Evolutionary conservation across 257 asterid genomes (phyloP).

Genomic region (Solanum bulbocastanum): DNA sequence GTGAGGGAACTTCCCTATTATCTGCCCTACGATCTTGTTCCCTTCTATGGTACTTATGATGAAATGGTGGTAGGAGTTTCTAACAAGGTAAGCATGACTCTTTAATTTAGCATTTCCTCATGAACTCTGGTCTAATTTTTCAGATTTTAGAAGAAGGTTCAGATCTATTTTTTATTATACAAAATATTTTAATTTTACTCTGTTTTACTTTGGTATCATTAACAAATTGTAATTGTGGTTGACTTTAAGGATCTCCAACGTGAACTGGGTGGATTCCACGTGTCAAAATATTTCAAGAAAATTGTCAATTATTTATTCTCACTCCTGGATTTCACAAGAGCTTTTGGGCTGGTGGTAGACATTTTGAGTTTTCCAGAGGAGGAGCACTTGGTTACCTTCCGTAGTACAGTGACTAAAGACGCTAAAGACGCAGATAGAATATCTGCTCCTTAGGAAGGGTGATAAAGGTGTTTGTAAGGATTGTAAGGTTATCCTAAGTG

Average conservation of each 20-base stretch:
- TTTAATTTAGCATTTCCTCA: not conserved
- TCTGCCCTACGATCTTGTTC: constrained; percentile 25
- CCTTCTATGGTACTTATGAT: constrained; percentile 41
- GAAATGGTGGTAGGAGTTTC: constrained; percentile 44
- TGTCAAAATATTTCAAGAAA: not conserved
- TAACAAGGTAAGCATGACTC: constrained; percentile 30
- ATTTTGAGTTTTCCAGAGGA: no score
- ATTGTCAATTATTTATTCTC: no score
- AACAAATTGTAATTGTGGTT: not conserved
- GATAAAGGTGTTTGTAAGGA: no score
- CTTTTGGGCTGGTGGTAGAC: no score
- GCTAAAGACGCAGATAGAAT: no score
- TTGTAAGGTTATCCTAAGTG: no score
- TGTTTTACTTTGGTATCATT: not conserved
- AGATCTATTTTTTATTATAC: not conserved
- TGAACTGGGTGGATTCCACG: not conserved
- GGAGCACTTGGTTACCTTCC: no score
- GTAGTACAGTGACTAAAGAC: no score
- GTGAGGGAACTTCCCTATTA: constrained; percentile 29
- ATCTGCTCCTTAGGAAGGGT: no score
- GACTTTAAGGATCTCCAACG: not conserved
- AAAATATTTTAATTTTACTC: not conserved
- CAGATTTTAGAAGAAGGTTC: not conserved
- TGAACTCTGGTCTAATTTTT: not conserved
- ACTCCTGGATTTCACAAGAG: no score